Base-by-base conservation (phyloP, 2,329 filamentous ascomycete genomes). In the Trichophyton simii region DNA sequence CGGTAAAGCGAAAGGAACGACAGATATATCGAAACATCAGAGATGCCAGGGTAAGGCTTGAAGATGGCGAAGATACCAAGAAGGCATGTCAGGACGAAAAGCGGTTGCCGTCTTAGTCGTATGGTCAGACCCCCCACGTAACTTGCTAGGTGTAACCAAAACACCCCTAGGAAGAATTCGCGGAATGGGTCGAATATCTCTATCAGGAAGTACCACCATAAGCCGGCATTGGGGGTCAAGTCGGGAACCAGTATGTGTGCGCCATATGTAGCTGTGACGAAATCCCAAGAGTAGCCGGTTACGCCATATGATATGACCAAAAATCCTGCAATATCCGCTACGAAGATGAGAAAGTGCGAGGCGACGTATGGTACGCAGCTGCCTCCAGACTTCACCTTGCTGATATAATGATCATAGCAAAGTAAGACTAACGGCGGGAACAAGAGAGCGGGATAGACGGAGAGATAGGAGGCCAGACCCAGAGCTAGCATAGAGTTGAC, bases 161-260 rank as follows among this genome's bases (percentile, higher is more conserved):
- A 99, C 57, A 99, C 91, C 60, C 89, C 94, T 2, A 99, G 83
- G 80, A 97, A 99, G 80, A 99, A 99, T 67, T 88, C 87, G 44
- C 94, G 84, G 81, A 99, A 99, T 0, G 91, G 92, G 76, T 99
- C 94, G 72, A 99, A 99, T 85, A 99, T 99, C 72, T 99, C 92
- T 67, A 95, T 95, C 72, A 99, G 97, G 77, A 99, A 99, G 76
- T 99, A 99, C 94, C 94, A 99, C 94, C 94, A 99, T 1, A 99
- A 80, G 1, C 94, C 94, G 34, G 95, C 88, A 66, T 97, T 99
- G 11, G 94, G 94, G 0, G 92, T 95, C 46, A 99, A 80, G 71
- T 99, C 94, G 7, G 91, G 89, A 2, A 99, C 82, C 0, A 94
- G 85, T 42, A 99, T 81, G 68, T 96, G 91, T 55, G 95, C 89